Evolutionary conservation across 805 yeast species (phyloP).

Genomic region (Kazachstania kunashirensis): DNA sequence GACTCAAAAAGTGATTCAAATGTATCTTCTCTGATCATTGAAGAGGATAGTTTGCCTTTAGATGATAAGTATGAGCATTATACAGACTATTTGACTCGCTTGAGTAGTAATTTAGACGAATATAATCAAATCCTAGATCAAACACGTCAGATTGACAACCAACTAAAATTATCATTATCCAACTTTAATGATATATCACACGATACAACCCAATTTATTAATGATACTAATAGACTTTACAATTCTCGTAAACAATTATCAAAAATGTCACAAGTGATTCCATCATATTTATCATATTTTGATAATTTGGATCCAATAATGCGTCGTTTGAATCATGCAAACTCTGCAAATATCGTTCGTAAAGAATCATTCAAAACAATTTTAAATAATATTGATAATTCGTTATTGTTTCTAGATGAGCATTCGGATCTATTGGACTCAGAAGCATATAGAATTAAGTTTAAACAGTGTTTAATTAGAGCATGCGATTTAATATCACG

Average conservation of each 20-base stretch:
- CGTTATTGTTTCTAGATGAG: slow-evolving; percentile 48
- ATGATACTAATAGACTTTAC: slow-evolving; percentile 38
- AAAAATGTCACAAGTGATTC: slow-evolving; percentile 46
- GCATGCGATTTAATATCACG: slow-evolving; percentile 67
- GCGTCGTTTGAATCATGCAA: slow-evolving; percentile 57
- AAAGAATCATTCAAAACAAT: slow-evolving; percentile 45
- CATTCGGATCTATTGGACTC: slow-evolving; percentile 58
- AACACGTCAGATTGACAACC: slow-evolving; percentile 27
- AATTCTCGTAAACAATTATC: slow-evolving; percentile 40
- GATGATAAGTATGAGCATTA: slow-evolving; percentile 12
- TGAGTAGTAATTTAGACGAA: slow-evolving; percentile 29
- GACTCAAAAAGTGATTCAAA: neutral
- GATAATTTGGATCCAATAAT: slow-evolving; percentile 65
- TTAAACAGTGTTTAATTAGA: slow-evolving; percentile 75
- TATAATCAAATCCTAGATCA: slow-evolving; percentile 36
- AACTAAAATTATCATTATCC: slow-evolving; percentile 24
- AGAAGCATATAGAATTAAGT: slow-evolving; percentile 58
- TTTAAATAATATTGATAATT: slow-evolving; percentile 52
- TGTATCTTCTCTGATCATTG: neutral
- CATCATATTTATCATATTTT: slow-evolving; percentile 50
- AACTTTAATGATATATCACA: slow-evolving; percentile 26
- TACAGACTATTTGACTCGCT: slow-evolving; percentile 12
- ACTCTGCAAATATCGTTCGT: slow-evolving; percentile 51
- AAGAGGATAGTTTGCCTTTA: neutral
- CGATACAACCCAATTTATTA: slow-evolving; percentile 32